These are phyloP conservation scores for Colletotrichum lindemuthianum DNA, from an alignment of 2,329 filamentous ascomycete genomes.

Conservation along the genomic window DNA sequence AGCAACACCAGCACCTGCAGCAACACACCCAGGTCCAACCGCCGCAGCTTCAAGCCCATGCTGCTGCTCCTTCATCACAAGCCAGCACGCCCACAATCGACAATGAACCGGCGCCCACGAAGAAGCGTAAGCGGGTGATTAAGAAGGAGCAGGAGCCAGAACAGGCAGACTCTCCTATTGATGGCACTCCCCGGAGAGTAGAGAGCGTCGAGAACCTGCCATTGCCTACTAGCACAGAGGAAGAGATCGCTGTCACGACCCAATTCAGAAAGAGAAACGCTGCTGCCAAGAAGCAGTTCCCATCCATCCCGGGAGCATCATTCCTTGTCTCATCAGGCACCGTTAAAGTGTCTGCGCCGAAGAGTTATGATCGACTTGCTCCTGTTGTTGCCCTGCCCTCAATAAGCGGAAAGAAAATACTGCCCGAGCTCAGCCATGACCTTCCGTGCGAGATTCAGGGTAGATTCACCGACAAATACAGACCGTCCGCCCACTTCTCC, in stretches of 20 bases:
- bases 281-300: conserved; percentile 50
- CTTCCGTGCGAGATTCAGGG: conserved; percentile 58
- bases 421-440: conserved; percentile 50
- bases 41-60: conserved; percentile 4
- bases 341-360: conserved; percentile 55
- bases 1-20: conserved; percentile 9
- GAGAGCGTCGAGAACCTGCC: conserved; percentile 48
- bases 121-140: conserved; percentile 50
- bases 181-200: conserved; percentile 43
- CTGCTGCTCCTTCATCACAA: conserved; percentile 36
- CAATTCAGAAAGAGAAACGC: conserved; percentile 52
- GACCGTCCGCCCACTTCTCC: conserved; percentile 50
- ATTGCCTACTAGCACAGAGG: conserved; percentile 34
- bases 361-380: conserved; percentile 56
- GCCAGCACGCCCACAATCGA: conserved; percentile 33
- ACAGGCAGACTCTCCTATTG: conserved; percentile 44
- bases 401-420: conserved; percentile 49
- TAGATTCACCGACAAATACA: conserved; percentile 52
- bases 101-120: conserved; percentile 43
- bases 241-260: conserved; percentile 43
- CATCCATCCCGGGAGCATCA: conserved; percentile 51
- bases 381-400: conserved; percentile 54
- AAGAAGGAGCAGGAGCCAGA: conserved; percentile 44
- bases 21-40: not conserved
- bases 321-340: conserved; percentile 50